Percentiles rank a stretch among this genome's conserved stretches.
Conservation (phyloP, 2,329 filamentous ascomycete species). For the Alternaria angustiovoidea region DNA sequence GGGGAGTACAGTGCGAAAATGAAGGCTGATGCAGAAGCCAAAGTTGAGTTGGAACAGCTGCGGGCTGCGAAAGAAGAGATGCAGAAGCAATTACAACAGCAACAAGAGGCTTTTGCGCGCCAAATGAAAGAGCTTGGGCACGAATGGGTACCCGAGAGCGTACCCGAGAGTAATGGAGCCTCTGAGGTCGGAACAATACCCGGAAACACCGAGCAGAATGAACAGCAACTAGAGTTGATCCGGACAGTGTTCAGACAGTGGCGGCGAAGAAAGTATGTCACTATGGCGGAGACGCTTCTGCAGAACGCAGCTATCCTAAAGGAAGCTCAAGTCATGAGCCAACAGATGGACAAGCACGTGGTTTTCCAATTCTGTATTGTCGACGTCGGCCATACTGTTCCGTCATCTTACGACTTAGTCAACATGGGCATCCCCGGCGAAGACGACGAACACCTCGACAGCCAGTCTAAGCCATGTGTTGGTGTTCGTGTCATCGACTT, state of each 20-base stretch:
- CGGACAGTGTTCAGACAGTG: slow-evolving; percentile 74
- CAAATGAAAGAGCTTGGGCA: slow-evolving; percentile 74
- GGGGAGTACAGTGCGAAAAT: slow-evolving; percentile 82
- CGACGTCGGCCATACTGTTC: slow-evolving; percentile 85
- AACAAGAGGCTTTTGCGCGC: slow-evolving; percentile 84
- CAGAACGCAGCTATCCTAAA: slow-evolving; percentile 89
- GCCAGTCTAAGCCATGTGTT: slow-evolving; percentile 86
- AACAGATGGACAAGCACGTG: slow-evolving; percentile 90
- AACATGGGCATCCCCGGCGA: slow-evolving; percentile 89
- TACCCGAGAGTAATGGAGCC: slow-evolving; percentile 56
- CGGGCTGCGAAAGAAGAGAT: slow-evolving; percentile 84
- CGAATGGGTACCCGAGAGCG: slow-evolving; percentile 62
- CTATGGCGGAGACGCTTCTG: slow-evolving; percentile 90
- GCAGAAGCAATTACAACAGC: slow-evolving; percentile 82
- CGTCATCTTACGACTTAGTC: slow-evolving; percentile 96
- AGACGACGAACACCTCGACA: slow-evolving; percentile 82
- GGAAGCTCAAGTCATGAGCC: slow-evolving; percentile 97
- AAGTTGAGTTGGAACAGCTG: slow-evolving; percentile 82
- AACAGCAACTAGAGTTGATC: slow-evolving; percentile 76
- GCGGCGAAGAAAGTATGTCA: slow-evolving; percentile 85
- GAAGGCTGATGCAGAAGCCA: slow-evolving; percentile 75
- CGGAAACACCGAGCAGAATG: slow-evolving; percentile 57
- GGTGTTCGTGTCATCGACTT: slow-evolving; percentile 92
- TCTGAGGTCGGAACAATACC: slow-evolving; percentile 19
- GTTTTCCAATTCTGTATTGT: slow-evolving; percentile 95